Percentiles rank a stretch among this genome's conserved stretches.
These are phyloP conservation scores for Suhomyces kunorum DNA, from an alignment of 1,139 yeast genomes.

Conservation along the genomic window DNA sequence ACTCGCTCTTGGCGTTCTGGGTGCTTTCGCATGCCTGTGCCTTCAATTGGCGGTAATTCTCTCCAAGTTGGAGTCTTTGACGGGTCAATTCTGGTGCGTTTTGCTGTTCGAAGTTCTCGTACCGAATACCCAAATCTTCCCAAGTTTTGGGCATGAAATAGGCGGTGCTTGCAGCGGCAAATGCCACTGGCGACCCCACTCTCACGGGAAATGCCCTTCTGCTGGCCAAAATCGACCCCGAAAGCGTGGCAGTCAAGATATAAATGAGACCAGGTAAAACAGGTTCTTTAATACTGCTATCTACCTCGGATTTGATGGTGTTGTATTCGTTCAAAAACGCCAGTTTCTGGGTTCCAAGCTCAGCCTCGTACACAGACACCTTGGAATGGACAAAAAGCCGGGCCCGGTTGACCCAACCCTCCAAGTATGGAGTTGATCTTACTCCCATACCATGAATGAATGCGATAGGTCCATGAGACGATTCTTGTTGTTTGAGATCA, in stretches of 20 bases:
- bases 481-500: conserved; percentile 40
- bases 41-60: conserved; percentile 17
- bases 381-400: conserved; percentile 43
- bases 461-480: conserved; percentile 42
- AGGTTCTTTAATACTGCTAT: conserved; percentile 40
- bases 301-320: conserved; percentile 27
- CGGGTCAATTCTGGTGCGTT: conserved; percentile 16
- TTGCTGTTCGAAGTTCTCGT: conserved; percentile 15
- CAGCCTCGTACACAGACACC: conserved; percentile 40
- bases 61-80: conserved; percentile 19
- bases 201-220: conserved; percentile 50
- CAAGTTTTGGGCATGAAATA: conserved; percentile 43
- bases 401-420: conserved; percentile 38
- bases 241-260: conserved; percentile 54
- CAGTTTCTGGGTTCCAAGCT: conserved; percentile 45
- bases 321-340: conserved; percentile 45
- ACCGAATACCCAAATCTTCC: conserved; percentile 18
- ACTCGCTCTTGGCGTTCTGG: conserved; percentile 6
- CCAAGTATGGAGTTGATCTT: conserved; percentile 49
- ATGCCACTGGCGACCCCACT: conserved; percentile 49
- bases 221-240: conserved; percentile 56
- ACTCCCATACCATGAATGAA: conserved; percentile 56
- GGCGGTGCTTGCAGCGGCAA: conserved; percentile 46
- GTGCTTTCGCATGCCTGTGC: conserved; percentile 13
- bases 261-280: conserved; percentile 56